A percentile compares a stretch with the other conserved stretches of the same genome.
These are phyloP conservation scores for Scedosporium boydii DNA, from an alignment of 2,329 filamentous ascomycete species.

Conservation along the genomic window DNA sequence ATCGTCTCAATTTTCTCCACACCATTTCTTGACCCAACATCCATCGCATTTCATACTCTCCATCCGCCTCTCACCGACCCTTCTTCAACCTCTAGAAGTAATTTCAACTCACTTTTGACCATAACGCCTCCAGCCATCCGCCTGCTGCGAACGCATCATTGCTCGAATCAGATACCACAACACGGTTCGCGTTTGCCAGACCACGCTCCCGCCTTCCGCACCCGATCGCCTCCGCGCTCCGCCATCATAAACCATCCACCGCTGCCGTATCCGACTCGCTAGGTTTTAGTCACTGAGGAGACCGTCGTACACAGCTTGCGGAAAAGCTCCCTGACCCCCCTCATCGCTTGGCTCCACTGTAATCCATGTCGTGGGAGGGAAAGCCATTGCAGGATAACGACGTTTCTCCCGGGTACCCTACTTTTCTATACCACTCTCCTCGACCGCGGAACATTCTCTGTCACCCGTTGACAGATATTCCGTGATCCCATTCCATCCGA, in stretches of 20 bases:
- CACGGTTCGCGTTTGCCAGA: slow-evolving; percentile 1
- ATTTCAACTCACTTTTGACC: not conserved
- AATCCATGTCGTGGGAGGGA: slow-evolving; percentile 5
- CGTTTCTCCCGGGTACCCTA: not conserved
- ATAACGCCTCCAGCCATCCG: not conserved
- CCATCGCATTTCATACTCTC: not conserved
- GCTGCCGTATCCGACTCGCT: not conserved
- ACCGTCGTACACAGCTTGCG: not conserved
- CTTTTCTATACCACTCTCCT: not conserved
- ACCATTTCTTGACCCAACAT: slow-evolving; percentile 3
- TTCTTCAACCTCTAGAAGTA: slow-evolving; percentile 10
- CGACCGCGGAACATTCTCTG: slow-evolving; percentile 6
- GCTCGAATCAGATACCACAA: not conserved
- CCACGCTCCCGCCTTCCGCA: not conserved
- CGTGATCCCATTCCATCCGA: slow-evolving; percentile 13
- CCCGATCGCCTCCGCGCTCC: not conserved
- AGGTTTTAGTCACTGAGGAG: not conserved
- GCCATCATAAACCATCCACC: not conserved
- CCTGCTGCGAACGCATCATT: not conserved
- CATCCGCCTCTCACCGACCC: slow-evolving; percentile 18
- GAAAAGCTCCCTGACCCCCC: not conserved
- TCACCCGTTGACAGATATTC: slow-evolving; percentile 8
- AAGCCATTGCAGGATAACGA: slow-evolving; percentile 2
- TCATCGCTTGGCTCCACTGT: not conserved
- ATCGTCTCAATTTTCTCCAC: slow-evolving; percentile 9